phyloP scores from a whole-genome alignment of 2,329 filamentous ascomycete genomes.

The Colletotrichum paranaense region DNA sequence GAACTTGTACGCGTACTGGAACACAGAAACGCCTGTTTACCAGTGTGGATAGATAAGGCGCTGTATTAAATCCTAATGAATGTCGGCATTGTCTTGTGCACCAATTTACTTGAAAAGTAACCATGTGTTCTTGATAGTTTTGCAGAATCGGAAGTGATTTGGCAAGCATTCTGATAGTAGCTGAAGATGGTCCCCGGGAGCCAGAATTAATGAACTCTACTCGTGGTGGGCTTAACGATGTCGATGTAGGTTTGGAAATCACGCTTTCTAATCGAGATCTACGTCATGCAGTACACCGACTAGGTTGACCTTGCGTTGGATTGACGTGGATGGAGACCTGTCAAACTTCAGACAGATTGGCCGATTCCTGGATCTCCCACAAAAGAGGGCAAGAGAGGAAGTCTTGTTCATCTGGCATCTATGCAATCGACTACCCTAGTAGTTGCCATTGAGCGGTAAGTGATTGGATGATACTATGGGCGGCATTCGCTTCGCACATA shows the following conservation, averaged over 20 bases:
- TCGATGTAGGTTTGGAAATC: not conserved
- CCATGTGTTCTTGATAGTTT: not conserved
- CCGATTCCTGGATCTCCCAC: not conserved
- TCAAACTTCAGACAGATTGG: not conserved
- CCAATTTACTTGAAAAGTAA: not conserved
- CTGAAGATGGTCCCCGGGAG: no score
- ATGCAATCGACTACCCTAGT: no score
- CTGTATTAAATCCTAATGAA: not conserved
- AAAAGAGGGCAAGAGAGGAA: not conserved
- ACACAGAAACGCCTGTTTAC: conserved; percentile 35
- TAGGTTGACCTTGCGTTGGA: not conserved
- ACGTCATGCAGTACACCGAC: not conserved
- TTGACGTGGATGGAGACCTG: not conserved
- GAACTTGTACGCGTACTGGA: conserved; percentile 40
- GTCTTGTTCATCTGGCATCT: no score
- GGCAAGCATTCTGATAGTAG: no score
- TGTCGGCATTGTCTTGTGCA: not conserved
- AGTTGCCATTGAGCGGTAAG: no score
- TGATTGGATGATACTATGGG: not conserved
- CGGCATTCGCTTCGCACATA: no score
- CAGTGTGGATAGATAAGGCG: conserved; percentile 1
- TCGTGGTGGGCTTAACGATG: not conserved
- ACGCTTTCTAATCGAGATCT: not conserved
- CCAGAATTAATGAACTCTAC: not conserved
- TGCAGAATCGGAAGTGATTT: no score